Percentiles rank a stretch among this genome's conserved stretches.
These are phyloP conservation scores for Zymoseptoria passerinii DNA, from an alignment of 2,329 filamentous ascomycete species.

Conservation along the genomic window DNA sequence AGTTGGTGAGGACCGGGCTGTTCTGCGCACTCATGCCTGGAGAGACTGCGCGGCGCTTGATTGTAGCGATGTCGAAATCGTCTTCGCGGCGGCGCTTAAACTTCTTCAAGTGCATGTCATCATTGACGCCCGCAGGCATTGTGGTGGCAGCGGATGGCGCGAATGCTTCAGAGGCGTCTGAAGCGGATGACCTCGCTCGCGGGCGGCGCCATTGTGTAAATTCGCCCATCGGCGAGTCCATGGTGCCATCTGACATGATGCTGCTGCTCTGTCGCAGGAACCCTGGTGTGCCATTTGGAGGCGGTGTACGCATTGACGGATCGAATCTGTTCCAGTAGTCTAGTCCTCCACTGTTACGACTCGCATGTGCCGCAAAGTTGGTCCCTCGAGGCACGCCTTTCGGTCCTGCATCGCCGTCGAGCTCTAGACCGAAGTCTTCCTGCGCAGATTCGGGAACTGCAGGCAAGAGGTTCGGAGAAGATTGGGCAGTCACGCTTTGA, in stretches of 20 bases:
- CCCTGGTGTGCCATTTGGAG: constrained; percentile 40
- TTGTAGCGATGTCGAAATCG: constrained; percentile 77
- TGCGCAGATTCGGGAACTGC: constrained; percentile 50
- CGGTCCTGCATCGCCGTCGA: constrained; percentile 12
- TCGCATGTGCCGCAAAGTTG: constrained; percentile 66
- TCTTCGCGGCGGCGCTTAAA: constrained; percentile 81
- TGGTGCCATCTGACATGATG: constrained; percentile 55
- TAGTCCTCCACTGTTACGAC: constrained; percentile 62
- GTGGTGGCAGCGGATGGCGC: constrained; percentile 9
- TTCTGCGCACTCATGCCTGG: constrained; percentile 87
- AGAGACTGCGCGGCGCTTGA: constrained; percentile 86
- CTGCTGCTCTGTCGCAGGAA: constrained; percentile 49
- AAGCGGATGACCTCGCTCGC: constrained; percentile 26
- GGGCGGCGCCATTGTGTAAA: constrained; percentile 22
- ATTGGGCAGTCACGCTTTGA: constrained; percentile 51
- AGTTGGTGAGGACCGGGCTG: constrained; percentile 74
- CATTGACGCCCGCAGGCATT: constrained; percentile 20
- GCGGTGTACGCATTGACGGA: constrained; percentile 54
- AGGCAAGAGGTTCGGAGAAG: constrained; percentile 59
- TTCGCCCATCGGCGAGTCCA: constrained; percentile 54
- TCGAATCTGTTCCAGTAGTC: constrained; percentile 76
- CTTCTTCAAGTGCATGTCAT: constrained; percentile 28
- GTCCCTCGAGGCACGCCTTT: constrained; percentile 44
- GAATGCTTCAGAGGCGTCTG: constrained; percentile 27
- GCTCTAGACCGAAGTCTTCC: constrained; percentile 63